Percentiles rank a stretch among this genome's conserved stretches.
Evolutionary conservation across 176 grass and related monocot genomes (phyloP).

Genomic region (Zizania latifolia): DNA sequence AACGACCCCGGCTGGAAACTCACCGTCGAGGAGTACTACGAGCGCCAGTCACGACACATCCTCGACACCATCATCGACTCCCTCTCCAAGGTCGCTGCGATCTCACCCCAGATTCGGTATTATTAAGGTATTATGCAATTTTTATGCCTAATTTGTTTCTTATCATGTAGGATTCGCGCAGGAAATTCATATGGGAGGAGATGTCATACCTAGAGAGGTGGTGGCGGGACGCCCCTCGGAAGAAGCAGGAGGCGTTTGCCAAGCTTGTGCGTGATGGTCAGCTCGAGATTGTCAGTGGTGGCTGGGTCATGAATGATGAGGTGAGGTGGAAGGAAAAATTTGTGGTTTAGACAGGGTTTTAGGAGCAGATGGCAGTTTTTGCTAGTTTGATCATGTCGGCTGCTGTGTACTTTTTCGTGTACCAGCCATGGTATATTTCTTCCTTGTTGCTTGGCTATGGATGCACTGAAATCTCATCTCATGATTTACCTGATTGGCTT

Average conservation of each 20-base stretch:
- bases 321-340: slow-evolving; percentile 26
- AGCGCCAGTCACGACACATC: slow-evolving; percentile 72
- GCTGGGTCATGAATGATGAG: slow-evolving; percentile 99
- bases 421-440: background rate
- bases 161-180: slow-evolving; percentile 54
- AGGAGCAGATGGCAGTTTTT: background rate
- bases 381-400: background rate
- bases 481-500: background rate
- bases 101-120: background rate
- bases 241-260: slow-evolving; percentile 58
- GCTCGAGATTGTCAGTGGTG: slow-evolving; percentile 94
- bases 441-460: background rate
- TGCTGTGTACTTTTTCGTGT: background rate
- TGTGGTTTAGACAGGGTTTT: slow-evolving; percentile 34
- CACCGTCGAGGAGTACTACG: slow-evolving; percentile 96
- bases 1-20: slow-evolving; percentile 93
- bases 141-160: background rate
- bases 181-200: slow-evolving; percentile 99
- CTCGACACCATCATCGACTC: slow-evolving; percentile 87
- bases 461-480: background rate
- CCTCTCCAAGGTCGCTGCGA: slow-evolving; percentile 67
- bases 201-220: slow-evolving; percentile 99
- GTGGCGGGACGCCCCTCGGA: slow-evolving; percentile 82
- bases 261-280: slow-evolving; percentile 80
- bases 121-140: background rate